Base-by-base conservation (phyloP, 2,329 filamentous ascomycete species). In the Nemania diffusa region DNA sequence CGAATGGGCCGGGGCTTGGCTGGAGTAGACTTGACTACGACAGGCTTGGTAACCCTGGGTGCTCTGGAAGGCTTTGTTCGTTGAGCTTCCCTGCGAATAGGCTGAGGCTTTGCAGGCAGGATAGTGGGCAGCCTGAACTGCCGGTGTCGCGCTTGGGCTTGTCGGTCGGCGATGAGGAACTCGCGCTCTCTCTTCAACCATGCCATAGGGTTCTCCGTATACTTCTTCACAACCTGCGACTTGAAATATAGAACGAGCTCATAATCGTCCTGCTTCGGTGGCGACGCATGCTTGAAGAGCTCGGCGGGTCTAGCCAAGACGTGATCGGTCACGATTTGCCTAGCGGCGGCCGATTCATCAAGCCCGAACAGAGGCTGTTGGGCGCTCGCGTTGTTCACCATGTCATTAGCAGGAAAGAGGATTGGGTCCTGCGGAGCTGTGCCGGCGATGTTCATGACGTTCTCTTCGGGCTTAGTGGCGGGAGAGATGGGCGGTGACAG, bases 401-500 rank as follows among this genome's bases (percentile, higher is more conserved):
- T 65, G 13, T 87, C 85, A 42, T 82, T 81, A 42, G 73, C 61
- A 9, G 87, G 87, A 70, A 87, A 90, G 34, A 90, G 79, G 37
- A 90, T 87, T 1, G 87, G 87, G 68, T 90, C 88, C 81, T 62
- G 83, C 76, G 2, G 78, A 73, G 24, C 3, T 15, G 78, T 78
- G 40, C 78, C 73, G 34, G 71, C 75, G 51, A 75, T 72, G 32
- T 77, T 67, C 34, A 68, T 58, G 32, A 60, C 64, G 37, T 70
- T 75, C 55, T 81, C 78, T 57, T 81, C 77, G 2, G 77, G 68
- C 59, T 81, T 82, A 65, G 79, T 82, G 64, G 82, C 82, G 9
- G 85, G 85, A 34, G 88, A 90, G 61, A 89, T 83, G 3, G 88
- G 88, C 27, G 88, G 88, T 37, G 88, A 90, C 72, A 88, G 76